Evolutionary conservation across 2,329 filamentous ascomycete genomes (phyloP), one percentile per base, ranked within the genome.

Genomic region (Cadophora sp.): DNA sequence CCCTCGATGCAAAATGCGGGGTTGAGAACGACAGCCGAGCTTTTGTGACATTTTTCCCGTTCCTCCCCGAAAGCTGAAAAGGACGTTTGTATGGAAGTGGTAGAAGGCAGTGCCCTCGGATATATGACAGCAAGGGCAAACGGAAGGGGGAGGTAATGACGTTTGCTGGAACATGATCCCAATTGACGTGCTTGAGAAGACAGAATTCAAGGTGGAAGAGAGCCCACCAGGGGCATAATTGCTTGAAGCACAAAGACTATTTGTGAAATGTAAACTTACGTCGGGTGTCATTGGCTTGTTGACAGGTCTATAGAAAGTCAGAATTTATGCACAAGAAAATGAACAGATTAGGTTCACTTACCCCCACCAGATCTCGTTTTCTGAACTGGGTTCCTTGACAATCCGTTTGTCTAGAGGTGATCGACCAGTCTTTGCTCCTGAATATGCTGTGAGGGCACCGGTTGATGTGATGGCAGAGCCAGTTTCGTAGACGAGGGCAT

Each of bases 261-360:
- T 19, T 29, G 37, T 59, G 67, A 68, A 67, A 66, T 40, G 26
- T 48, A 56, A 56, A 68, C 92, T 89, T 91, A 98, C 96, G 82
- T 98, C 94, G 77, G 94, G 89, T 75, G 89, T 91, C 96, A 99
- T 99, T 79, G 95, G 92, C 89, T 98, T 98, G 88, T 99, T 99
- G 76, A 99, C 96, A 66, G 96, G 95, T 78, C 76, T 76, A 59
- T 66, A 64, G 14, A 46, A 46, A 68, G 61, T 72, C 50, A 73
- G 68, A 50, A 61, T 71, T 29, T 37, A 50, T 19, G 8, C 27
- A 31, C 26, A 34, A 37, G 29, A 58, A 37, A 43, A 1, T 7
- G 19, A 34, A 26, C 26, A 56, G 51, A 53, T n/a, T 48, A 40
- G 60, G 26, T 63, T 11, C 68, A 37, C 72, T 68, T 70, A 75